Evolutionary conservation across 345 rosid species (phyloP).

Genomic region (Citrus unshiu): DNA sequence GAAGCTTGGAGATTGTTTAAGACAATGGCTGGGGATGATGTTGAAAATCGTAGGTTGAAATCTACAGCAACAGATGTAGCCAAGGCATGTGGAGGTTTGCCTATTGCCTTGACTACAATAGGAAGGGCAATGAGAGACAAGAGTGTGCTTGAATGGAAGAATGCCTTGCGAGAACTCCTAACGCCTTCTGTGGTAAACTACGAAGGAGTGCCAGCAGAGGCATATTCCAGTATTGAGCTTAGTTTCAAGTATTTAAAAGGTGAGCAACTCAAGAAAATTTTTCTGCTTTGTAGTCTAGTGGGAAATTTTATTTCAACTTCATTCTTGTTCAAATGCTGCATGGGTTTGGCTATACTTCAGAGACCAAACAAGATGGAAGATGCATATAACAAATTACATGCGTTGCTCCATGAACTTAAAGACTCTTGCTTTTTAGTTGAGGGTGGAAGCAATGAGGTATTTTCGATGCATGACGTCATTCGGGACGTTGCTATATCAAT

Average conservation of each 20-base stretch:
- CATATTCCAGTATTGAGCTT: too few relatives aligned
- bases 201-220: too few relatives aligned
- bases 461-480: slow-evolving; percentile 9
- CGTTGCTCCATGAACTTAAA: not conserved
- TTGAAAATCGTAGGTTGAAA: not conserved
- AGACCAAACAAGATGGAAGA: not conserved
- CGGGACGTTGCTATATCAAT: not conserved
- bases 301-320: not conserved
- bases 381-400: not conserved
- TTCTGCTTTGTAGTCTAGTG: not conserved
- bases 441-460: not conserved
- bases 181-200: not conserved
- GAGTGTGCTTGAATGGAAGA: slow-evolving; percentile 10
- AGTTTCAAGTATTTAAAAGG: too few relatives aligned
- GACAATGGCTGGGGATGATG: not conserved
- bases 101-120: slow-evolving; percentile 15
- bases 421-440: slow-evolving; percentile 7
- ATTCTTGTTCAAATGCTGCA: not conserved
- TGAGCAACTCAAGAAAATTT: not conserved
- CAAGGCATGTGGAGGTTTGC: slow-evolving; percentile 30
- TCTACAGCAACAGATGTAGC: slow-evolving; percentile 7
- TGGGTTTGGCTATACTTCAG: slow-evolving; percentile 12
- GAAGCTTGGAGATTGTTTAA: not conserved
- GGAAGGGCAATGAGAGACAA: slow-evolving; percentile 20
- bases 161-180: not conserved